Percentiles rank a stretch among this genome's conserved stretches.
Conservation (phyloP, 345 rosid genomes). For the Gossypium turneri region DNA sequence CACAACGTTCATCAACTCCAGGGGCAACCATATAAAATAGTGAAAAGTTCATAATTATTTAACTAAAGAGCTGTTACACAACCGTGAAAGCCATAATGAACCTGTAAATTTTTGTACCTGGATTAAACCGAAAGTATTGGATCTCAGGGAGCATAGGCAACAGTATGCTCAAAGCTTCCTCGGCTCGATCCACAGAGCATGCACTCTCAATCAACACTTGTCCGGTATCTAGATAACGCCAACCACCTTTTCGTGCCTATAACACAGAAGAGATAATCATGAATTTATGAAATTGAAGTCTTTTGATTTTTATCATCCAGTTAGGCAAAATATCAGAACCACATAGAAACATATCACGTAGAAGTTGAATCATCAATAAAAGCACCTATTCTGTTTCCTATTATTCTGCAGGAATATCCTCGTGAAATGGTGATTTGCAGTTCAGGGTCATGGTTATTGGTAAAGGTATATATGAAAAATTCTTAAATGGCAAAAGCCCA, state of each 20-base stretch:
- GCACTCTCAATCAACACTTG: constrained; percentile 98
- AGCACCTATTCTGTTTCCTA: not conserved
- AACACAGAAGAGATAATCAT: constrained; percentile 8
- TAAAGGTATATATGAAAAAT: not conserved
- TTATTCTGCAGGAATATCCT: not conserved
- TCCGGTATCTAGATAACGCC: constrained; percentile 98
- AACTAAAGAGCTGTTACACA: constrained; percentile 1
- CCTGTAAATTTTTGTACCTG: constrained; percentile 43
- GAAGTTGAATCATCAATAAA: not conserved
- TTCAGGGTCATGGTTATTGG: not conserved
- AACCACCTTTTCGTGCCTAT: constrained; percentile 90
- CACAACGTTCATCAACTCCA: constrained; percentile 94
- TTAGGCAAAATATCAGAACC: not conserved
- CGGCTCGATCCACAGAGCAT: constrained; percentile 93
- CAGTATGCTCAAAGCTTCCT: constrained; percentile 92
- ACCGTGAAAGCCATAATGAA: constrained; percentile 4
- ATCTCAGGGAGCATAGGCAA: constrained; percentile 92
- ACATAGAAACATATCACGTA: not conserved
- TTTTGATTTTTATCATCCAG: not conserved
- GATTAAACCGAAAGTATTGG: constrained; percentile 87
- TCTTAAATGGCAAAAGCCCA: not conserved
- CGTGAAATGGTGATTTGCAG: not conserved
- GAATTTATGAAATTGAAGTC: not conserved
- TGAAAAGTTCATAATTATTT: constrained; percentile 13
- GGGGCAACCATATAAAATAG: constrained; percentile 17